phyloP scores from a whole-genome alignment of 2,329 filamentous ascomycete genomes.

The Simplicillium aogashimaense region DNA sequence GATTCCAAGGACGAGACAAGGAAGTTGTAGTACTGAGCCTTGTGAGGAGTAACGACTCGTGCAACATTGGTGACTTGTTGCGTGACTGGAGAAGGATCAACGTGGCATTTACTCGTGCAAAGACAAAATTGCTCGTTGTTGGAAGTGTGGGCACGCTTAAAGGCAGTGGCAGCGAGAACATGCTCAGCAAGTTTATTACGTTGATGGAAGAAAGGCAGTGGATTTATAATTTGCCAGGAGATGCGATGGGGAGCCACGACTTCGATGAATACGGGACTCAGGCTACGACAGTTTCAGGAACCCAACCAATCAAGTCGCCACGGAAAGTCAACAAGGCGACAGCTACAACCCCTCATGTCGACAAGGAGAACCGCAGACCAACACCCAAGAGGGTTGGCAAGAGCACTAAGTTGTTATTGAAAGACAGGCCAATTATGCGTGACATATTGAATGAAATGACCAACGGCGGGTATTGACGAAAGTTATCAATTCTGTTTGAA shows the following conservation, averaged over 20 bases:
- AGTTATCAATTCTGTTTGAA: too few species aligned
- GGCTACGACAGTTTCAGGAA: slow-evolving; percentile 16
- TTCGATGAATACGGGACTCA: slow-evolving; percentile 53
- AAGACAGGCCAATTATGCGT: slow-evolving; percentile 57
- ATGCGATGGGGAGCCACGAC: slow-evolving; percentile 56
- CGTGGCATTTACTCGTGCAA: slow-evolving; percentile 86
- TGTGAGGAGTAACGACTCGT: slow-evolving; percentile 75
- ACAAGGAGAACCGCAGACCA: slow-evolving; percentile 36
- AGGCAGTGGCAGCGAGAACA: slow-evolving; percentile 59
- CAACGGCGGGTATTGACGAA: slow-evolving; percentile 27
- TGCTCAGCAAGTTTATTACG: slow-evolving; percentile 65
- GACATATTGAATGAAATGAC: slow-evolving; percentile 70
- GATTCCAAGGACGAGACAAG: slow-evolving; percentile 94
- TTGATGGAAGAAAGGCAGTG: slow-evolving; percentile 73
- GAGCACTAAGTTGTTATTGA: slow-evolving; percentile 52
- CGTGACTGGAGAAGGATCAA: slow-evolving; percentile 92
- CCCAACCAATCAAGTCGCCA: slow-evolving; percentile 15
- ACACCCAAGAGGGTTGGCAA: slow-evolving; percentile 47
- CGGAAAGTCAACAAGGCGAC: slow-evolving; percentile 17
- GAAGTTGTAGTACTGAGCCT: slow-evolving; percentile 81
- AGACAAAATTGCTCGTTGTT: slow-evolving; percentile 82
- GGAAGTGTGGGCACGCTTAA: slow-evolving; percentile 76
- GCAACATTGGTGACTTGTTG: slow-evolving; percentile 80
- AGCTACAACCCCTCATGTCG: slow-evolving; percentile 15
- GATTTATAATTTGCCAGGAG: slow-evolving; percentile 61